phyloP scores from a whole-genome alignment of 345 rosid genomes.

The Lepidium sativum region DNA sequence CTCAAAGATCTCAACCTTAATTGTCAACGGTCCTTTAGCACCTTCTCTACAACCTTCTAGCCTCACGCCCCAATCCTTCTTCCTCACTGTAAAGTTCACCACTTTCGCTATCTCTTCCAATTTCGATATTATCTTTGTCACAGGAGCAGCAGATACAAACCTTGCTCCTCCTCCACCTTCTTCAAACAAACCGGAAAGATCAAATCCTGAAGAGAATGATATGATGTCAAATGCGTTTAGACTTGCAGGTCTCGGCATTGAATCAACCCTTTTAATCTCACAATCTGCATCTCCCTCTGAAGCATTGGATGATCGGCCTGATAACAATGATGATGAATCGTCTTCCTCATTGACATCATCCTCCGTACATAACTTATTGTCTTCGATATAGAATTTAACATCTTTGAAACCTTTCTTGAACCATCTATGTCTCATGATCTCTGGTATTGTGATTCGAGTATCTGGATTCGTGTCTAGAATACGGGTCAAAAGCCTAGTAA shows the following conservation, averaged over 20 bases:
- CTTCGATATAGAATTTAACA: constrained; percentile 44
- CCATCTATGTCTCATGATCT: constrained; percentile 70
- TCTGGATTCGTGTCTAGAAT: constrained; percentile 71
- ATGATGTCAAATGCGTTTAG: constrained; percentile 83
- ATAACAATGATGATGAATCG: constrained; percentile 18
- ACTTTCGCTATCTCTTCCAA: constrained; percentile 57
- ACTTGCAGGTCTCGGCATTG: constrained; percentile 51
- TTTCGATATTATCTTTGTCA: constrained; percentile 43
- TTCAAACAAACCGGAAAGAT: constrained; percentile 59
- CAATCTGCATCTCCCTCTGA: constrained; percentile 23
- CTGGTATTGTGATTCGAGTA: constrained; percentile 63
- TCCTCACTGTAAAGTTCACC: constrained; percentile 57
- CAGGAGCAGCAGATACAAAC: constrained; percentile 58
- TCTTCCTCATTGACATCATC: constrained; percentile 28
- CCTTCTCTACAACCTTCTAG: constrained; percentile 65
- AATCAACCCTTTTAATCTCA: constrained; percentile 17
- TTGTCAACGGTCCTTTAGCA: constrained; percentile 52
- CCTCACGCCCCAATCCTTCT: constrained; percentile 64
- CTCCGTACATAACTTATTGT: constrained; percentile 28
- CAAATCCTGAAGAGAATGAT: constrained; percentile 67
- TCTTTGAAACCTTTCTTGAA: constrained; percentile 51
- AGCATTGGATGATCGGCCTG: constrained; percentile 33
- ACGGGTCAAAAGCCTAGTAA: constrained; percentile 48
- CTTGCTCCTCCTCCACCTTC: constrained; percentile 57
- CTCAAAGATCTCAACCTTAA: constrained; percentile 58